phyloP scores from a whole-genome alignment of 495 filamentous ascomycete genomes.

The Chaetomidium leptoderma region DNA sequence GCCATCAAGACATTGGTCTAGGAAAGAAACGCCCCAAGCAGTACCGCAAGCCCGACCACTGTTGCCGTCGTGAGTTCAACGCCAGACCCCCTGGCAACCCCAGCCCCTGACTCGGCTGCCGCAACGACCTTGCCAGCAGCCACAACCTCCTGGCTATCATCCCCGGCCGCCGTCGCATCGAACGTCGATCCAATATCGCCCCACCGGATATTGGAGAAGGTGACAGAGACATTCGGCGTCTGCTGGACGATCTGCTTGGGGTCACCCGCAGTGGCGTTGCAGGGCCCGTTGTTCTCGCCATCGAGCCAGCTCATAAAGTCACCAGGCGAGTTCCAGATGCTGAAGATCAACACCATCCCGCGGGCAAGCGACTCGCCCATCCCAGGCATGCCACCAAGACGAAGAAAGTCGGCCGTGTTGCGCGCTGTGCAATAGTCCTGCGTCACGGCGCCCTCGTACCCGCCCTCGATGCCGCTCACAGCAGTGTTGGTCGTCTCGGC shows the following conservation, averaged over 20 bases:
- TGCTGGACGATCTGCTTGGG: slow-evolving; percentile 47
- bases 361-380: slow-evolving; percentile 57
- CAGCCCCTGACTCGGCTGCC: too few species aligned
- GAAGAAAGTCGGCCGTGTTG: slow-evolving; percentile 45
- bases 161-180: too few species aligned
- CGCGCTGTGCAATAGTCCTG: slow-evolving; percentile 57
- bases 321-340: slow-evolving; percentile 60
- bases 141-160: too few species aligned
- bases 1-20: too few species aligned
- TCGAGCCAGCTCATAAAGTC: slow-evolving; percentile 64
- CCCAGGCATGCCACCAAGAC: slow-evolving; percentile 50
- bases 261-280: slow-evolving; percentile 49
- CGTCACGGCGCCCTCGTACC: too few species aligned
- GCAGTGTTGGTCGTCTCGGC: slow-evolving; percentile 38
- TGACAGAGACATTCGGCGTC: slow-evolving; percentile 50
- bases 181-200: slow-evolving; percentile 60
- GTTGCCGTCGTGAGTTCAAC: too few species aligned
- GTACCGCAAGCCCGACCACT: too few species aligned
- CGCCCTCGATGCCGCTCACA: too few species aligned
- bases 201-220: slow-evolving; percentile 60
- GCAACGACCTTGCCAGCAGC: too few species aligned
- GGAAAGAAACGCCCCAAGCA: too few species aligned
- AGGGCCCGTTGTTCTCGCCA: slow-evolving; percentile 53
- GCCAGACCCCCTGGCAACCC: too few species aligned
- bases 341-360: slow-evolving; percentile 61